Percentiles rank a stretch among this genome's conserved stretches.
These are phyloP conservation scores for Botryotinia globosa DNA, from an alignment of 2,329 filamentous ascomycete species.

Conservation along the genomic window DNA sequence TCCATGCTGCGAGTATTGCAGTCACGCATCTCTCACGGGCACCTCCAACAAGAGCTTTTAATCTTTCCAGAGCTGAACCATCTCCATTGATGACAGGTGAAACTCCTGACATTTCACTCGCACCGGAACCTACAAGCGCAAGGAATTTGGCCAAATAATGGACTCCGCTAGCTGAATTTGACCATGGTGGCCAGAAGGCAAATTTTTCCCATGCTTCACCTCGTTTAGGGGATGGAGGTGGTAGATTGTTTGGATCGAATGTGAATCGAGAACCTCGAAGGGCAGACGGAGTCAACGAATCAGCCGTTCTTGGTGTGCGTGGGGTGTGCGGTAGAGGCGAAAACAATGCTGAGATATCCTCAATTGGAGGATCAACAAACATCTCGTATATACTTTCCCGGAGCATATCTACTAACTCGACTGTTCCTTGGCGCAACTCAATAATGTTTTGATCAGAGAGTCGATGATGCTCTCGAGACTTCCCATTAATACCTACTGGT, in stretches of 20 bases:
- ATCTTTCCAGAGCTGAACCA: slow-evolving; percentile 62
- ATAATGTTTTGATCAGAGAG: slow-evolving; percentile 67
- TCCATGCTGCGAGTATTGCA: slow-evolving; percentile 88
- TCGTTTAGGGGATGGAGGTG: slow-evolving; percentile 70
- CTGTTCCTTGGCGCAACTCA: slow-evolving; percentile 71
- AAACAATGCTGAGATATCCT: slow-evolving; percentile 84
- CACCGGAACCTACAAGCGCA: slow-evolving; percentile 77
- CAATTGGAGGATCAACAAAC: slow-evolving; percentile 83
- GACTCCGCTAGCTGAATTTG: slow-evolving; percentile 88
- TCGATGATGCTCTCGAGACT: slow-evolving; percentile 77
- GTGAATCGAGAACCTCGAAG: slow-evolving; percentile 72
- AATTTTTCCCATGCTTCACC: slow-evolving; percentile 91
- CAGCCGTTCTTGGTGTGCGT: slow-evolving; percentile 59
- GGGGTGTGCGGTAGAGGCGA: slow-evolving; percentile 74
- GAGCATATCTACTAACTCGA: slow-evolving; percentile 81
- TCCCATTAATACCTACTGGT: slow-evolving; percentile 76
- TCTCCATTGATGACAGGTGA: slow-evolving; percentile 58
- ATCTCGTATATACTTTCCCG: slow-evolving; percentile 77
- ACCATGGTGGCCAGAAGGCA: slow-evolving; percentile 93
- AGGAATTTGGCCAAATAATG: slow-evolving; percentile 84
- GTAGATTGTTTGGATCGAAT: slow-evolving; percentile 73
- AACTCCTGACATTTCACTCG: slow-evolving; percentile 79
- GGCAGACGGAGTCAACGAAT: slow-evolving; percentile 50
- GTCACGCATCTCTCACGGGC: slow-evolving; percentile 82
- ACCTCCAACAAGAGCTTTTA: slow-evolving; percentile 71